Evolutionary conservation across 108 stramenopile species (phyloP), one percentile per base, ranked within the genome.

Genomic region (Cyclotella kingstonii): DNA sequence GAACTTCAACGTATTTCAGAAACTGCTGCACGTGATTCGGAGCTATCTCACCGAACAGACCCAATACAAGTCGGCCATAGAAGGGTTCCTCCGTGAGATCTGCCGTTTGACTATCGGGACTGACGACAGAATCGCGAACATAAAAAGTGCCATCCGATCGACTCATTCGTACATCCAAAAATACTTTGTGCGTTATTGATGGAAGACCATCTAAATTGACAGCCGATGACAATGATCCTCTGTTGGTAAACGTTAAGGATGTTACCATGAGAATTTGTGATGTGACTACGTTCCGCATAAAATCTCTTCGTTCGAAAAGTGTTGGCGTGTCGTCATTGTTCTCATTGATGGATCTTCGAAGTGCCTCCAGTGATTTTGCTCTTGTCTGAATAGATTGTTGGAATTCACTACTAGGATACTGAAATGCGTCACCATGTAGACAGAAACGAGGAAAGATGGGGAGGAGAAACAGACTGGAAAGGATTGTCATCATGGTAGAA

Each of bases 111-210:
- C 4, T 15, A 40, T 40, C 39, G 15, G 77, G 70, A 5, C 62
- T 71, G 54, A 81, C 78, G 19, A 67, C 41, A 0, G 72, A 22
- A 54, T 86, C 85, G 44, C 84, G 69, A 0, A 87, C 81, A 49
- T 90, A 90, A 53, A 88, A 89, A 15, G 85, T 79, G 5, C 92
- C 92, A 78, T 94, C 92, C 18, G 66, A 43, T 9, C 92, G 73
- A 4, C 89, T 81, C 15, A 94, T 80, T n/a, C 92, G 73, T 21
- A 94, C 76, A 53, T 94, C 81, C 34, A 94, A 70, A 22, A 61
- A 78, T 17, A 94, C 82, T 49, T 84, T 86, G 59, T 90, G 63
- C 0, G 92, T 90, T 19, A 93, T 50, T 33, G 30, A 15, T 44
- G 79, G 70, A 12, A 57, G 66, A 45, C 26, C 46, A 19, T 60